Evolutionary conservation across 805 yeast species (phyloP).

Genomic region (Yarrowia sp.): DNA sequence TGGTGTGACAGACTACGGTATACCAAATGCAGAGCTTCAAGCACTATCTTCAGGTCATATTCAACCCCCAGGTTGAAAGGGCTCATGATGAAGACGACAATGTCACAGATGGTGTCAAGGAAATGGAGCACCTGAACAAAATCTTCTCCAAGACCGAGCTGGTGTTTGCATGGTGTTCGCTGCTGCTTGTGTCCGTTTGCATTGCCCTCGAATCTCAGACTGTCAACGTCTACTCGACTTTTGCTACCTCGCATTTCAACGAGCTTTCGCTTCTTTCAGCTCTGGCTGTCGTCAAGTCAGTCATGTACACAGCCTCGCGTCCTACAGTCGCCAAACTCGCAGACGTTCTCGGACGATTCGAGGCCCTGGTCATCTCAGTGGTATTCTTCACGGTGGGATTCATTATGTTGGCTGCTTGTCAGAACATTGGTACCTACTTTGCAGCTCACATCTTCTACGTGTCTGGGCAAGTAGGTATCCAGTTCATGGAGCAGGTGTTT

Average conservation of each 20-base stretch:
- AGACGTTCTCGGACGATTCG: slow-evolving; percentile 54
- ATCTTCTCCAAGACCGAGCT: slow-evolving; percentile 18
- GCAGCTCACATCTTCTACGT: slow-evolving; percentile 53
- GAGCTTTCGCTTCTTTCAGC: slow-evolving; percentile 54
- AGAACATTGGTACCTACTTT: slow-evolving; percentile 50
- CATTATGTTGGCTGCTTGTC: slow-evolving; percentile 51
- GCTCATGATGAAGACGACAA: slow-evolving; percentile 11
- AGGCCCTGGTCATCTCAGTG: slow-evolving; percentile 50
- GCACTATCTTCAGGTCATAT: not conserved
- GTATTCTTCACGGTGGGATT: slow-evolving; percentile 50
- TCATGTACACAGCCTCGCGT: slow-evolving; percentile 52
- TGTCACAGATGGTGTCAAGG: slow-evolving; percentile 15
- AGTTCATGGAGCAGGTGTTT: slow-evolving; percentile 50
- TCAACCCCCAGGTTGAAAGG: slow-evolving; percentile 14
- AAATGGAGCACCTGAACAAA: slow-evolving; percentile 19
- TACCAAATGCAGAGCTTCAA: slow-evolving; percentile 3
- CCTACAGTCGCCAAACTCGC: slow-evolving; percentile 55
- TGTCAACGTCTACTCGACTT: slow-evolving; percentile 46
- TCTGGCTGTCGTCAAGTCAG: slow-evolving; percentile 52
- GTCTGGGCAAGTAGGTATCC: slow-evolving; percentile 52
- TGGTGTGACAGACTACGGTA: not conserved
- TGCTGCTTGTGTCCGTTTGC: slow-evolving; percentile 27
- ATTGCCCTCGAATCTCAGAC: slow-evolving; percentile 26
- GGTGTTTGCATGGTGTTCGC: slow-evolving; percentile 23
- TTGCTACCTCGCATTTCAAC: slow-evolving; percentile 53